Base-by-base conservation (phyloP, 2,329 filamentous ascomycete genomes). In the Pseudogymnoascus sp. region DNA sequence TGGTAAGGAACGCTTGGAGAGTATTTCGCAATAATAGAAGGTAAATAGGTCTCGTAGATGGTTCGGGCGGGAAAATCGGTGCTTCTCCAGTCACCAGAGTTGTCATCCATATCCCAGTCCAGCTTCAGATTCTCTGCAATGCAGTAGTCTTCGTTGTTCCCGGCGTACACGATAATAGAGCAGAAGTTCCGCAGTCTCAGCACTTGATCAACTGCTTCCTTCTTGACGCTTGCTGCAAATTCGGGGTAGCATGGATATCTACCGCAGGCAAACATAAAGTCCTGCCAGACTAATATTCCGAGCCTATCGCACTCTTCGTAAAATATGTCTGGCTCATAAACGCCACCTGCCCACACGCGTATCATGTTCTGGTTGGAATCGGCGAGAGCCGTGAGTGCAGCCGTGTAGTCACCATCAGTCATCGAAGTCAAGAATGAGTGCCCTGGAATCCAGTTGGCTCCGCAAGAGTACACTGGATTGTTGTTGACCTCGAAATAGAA, bases 71-170 rank as follows among this genome's bases (percentile, higher is more conserved):
- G 69, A 52, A 70, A 71, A 59, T 69, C 64, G 14, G 67, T 71
- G 19, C 67, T 64, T 23, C 64, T 63, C 69, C 69, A 70, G 19
- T 65, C 66, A n/a, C 68, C 66, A 12, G 67, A 62, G 35, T 69
- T 62, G 62, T 70, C 67, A 8, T 67, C 60, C 2, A 55, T 49
- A 62, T 69, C 63, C 63, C 69, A 70, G 30, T 68, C 67, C 66
- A 66, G 69, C 0, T 68, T 67, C 64, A 65, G 67, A 41, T 61
- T 41, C 49, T 71, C 69, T 2, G 68, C 69, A 8, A 70, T 45
- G 65, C 68, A 67, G 73, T 96, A 96, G 73, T 96, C 92, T 73
- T 97, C 92, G 71, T 97, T 97, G 77, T 96, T 96, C 14, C 92
- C 92, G 1, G 90, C 91, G 77, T 87, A 96, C 11, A 71, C 65